Base-by-base conservation (phyloP, 75 land plant species). In the Isoetes taiwanensis region DNA sequence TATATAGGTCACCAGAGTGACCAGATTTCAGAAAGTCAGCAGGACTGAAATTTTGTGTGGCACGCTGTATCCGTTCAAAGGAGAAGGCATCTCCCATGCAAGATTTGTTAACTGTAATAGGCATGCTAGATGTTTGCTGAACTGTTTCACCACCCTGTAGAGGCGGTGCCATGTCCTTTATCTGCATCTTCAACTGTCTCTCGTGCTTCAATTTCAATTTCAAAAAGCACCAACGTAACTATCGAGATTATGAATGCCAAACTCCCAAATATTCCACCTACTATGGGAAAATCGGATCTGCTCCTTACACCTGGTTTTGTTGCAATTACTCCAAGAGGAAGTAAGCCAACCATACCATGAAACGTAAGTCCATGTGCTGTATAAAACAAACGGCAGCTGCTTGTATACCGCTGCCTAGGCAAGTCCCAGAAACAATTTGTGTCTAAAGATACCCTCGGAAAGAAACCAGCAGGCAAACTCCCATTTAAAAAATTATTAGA, bases 1-100 rank as follows among this genome's bases (percentile, higher is more conserved):
- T 63, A 43, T 63, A 68, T n/a, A 68, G 32, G 5, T 64, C 68
- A 2, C 71, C 71, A 8, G 71, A 68, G 5, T 54, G 66, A 32
- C 71, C 71, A 12, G 11, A 35, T 28, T 38, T 65, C 42, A 68
- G 34, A 33, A 68, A 32, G 29, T 17, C 10, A 3, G 57, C 24
- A n/a, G 58, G 16, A 25, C 35, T 28, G 27, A 68, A 68, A 2
- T 28, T 41, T 1, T 52, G 17, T 32, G 71, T 68, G 19, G 71
- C 71, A 20, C 38, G 58, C 6, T 17, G 21, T 3, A 68, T 26
- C 32, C 34, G 41, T 1, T 12, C 58, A 30, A 48, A 68, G 8
- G 68, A 19, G 34, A 68, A 68, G 2, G 34, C 19, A 24, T 63
- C 58, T 16, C 71, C 71, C 30, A 68, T 26, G 9, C 12, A 34